Base-by-base conservation (phyloP, 73 alveolate genomes). In the Paramecium caudatum region DNA sequence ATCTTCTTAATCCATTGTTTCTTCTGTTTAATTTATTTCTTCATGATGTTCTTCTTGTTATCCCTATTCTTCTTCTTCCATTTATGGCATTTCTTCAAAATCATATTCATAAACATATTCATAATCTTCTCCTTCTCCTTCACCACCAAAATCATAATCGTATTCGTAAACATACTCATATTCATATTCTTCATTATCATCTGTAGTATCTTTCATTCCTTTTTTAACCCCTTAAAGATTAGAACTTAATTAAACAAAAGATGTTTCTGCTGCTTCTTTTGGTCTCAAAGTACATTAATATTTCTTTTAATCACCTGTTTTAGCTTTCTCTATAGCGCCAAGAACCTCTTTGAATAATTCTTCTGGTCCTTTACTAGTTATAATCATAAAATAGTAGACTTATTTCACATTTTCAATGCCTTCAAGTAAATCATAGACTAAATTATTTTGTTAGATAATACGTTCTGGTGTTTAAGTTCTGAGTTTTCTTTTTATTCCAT, bases 341-440 rank as follows among this genome's bases (percentile, higher is more conserved):
- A 45, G 13, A 9, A 74, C 7, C 2, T 74, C 68, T 15, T 74
- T 39, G 43, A 74, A 74, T 41, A 74, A 37, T 21, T 30, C 68
- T 16, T 74, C 88, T n/a, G 88, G 88, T 45, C 68, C 62, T 41
- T 74, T 45, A 10, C 68, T 74, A 15, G 88, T 12, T 2, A 74
- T 45, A 1, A 74, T 74, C 88, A 74, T 74, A 25, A 74, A 41
- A 39, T 74, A 74, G 32, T 74, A 74, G 32, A 74, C 32, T 9
- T 34, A 27, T 6, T 45, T 37, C 7, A 74, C 88, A 32, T 74
- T 41, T 41, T 43, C 88, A 17, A 74, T 74, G 17, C 88, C 88
- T 41, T 74, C 88, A 43, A 74, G 32, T 74, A 27, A 7, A 43
- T 74, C 88, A 45, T 74, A 74, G 4, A 74, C 88, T 74, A 74